Evolutionary conservation across 768 basidiomycete genomes (phyloP), one percentile per base, ranked within the genome.

Genomic region (Punctularia strigosozonata): DNA sequence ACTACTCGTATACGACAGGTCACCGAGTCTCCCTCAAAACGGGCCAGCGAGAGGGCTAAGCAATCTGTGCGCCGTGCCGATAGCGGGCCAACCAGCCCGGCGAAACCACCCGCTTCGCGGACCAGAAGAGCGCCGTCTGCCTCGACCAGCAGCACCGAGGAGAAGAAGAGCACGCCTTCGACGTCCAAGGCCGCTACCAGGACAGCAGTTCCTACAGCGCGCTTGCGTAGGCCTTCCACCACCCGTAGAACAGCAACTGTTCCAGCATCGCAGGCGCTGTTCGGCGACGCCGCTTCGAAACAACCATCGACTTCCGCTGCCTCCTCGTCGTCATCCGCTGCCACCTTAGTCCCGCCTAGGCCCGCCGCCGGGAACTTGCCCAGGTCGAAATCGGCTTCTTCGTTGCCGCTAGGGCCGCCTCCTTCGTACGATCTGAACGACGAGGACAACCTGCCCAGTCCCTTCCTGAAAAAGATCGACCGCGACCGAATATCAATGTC

Each of bases 381-480:
- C 10, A 34, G 8, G 10, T 34, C 33, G 10, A 10, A 8, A 12
- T 10, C 19, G 13, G 20, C 33, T 8, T 20, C 33, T 28, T 28
- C 33, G 10, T 10, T 19, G 33, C n/a, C n/a, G n/a, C n/a, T n/a
- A n/a, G n/a, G n/a, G n/a, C n/a, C n/a, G 15, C 19, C 69, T 3
- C 63, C 75, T 3, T 60, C 69, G 42, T 89, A 86, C 48, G 77
- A 87, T 53, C 48, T 80, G 7, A 64, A 65, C 1, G 84, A 89
- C 51, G 86, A 86, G 52, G 85, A 86, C 55, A 88, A 87, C 54
- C 66, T 89, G 0, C 87, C 86, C 0, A 85, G 82, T 51, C 87
- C 86, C 4, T 89, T 89, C 58, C 53, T 89, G 31, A 81, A 80
- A 51, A 65, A 72, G 36, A 57, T 43, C 4, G 75, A 76, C 22